These are phyloP conservation scores for Arthroderma sp. DNA, from an alignment of 2,329 filamentous ascomycete genomes.

Conservation along the genomic window DNA sequence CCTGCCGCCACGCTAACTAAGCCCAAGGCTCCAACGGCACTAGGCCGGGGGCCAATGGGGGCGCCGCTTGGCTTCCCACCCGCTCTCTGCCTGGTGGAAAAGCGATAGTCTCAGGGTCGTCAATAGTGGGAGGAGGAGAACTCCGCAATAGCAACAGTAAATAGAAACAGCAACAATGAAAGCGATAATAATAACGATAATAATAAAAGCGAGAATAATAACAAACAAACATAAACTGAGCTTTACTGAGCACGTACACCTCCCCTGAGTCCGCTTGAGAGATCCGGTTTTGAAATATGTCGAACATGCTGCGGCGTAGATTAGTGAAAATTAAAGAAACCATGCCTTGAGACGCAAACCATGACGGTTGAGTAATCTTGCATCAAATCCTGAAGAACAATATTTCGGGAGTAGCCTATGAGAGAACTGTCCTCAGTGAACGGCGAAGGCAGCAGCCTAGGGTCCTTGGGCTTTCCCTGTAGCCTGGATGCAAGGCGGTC, in stretches of 20 bases:
- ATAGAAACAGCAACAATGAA: not conserved
- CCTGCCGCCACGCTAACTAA: slow-evolving; percentile 3
- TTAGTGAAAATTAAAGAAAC: not conserved
- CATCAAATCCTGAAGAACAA: not conserved
- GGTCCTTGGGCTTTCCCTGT: not conserved
- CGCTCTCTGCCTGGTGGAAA: not conserved
- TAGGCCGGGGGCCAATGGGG: not conserved
- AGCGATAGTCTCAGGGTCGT: not conserved
- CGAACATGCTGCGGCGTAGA: not conserved
- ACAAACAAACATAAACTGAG: not conserved
- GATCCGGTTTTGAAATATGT: not conserved
- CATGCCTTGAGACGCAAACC: not conserved
- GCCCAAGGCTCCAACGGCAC: slow-evolving; percentile 4
- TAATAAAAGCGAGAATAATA: not conserved
- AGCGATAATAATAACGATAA: not conserved
- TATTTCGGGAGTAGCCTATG: not conserved
- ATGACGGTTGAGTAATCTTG: not conserved
- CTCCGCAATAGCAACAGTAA: not conserved
- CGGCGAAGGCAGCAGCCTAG: not conserved
- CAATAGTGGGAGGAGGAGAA: not conserved
- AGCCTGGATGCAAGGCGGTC: slow-evolving; percentile 1
- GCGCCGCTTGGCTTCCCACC: not conserved
- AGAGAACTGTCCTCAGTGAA: not conserved
- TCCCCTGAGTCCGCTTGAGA: no score
- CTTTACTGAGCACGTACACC: no score